These are phyloP conservation scores for Wickerhamiella allomyrinae DNA, from an alignment of 805 yeast species.

Conservation along the genomic window DNA sequence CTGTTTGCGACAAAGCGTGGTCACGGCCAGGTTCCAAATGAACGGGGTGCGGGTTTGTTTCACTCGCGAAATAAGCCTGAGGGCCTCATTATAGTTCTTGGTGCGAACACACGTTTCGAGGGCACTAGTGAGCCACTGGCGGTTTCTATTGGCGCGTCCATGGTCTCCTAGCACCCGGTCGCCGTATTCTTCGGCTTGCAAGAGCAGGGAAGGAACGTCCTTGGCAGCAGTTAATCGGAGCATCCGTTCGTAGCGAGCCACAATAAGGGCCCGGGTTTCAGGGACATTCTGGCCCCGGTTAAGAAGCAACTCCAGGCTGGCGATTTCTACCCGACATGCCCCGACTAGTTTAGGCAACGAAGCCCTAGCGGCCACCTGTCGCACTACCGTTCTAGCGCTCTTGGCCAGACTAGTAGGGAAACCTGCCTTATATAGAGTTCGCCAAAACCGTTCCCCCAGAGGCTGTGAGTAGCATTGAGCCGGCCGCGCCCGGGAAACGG, in stretches of 20 bases:
- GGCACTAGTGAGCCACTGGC: background rate
- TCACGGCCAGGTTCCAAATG: background rate
- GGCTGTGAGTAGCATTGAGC: background rate
- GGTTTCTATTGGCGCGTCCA: background rate
- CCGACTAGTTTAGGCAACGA: background rate
- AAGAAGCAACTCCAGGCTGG: background rate
- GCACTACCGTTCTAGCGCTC: background rate
- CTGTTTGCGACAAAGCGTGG: background rate
- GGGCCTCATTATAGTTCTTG: background rate
- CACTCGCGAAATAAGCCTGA: background rate
- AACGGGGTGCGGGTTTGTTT: background rate
- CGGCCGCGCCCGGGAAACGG: background rate
- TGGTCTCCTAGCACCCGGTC: background rate
- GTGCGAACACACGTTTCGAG: background rate
- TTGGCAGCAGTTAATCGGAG: background rate
- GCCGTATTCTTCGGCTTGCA: background rate
- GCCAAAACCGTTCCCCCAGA: slow-evolving; percentile 1
- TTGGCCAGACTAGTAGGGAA: background rate
- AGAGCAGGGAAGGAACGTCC: background rate
- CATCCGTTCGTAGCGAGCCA: background rate
- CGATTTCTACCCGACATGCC: background rate
- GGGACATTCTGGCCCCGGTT: background rate
- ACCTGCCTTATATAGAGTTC: background rate
- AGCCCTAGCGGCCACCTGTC: background rate
- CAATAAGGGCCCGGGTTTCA: background rate